Percentiles rank a stretch among this genome's conserved stretches.
Evolutionary conservation across 1,284 basidiomycete species (phyloP).

Genomic region (Inonotus hispidus): DNA sequence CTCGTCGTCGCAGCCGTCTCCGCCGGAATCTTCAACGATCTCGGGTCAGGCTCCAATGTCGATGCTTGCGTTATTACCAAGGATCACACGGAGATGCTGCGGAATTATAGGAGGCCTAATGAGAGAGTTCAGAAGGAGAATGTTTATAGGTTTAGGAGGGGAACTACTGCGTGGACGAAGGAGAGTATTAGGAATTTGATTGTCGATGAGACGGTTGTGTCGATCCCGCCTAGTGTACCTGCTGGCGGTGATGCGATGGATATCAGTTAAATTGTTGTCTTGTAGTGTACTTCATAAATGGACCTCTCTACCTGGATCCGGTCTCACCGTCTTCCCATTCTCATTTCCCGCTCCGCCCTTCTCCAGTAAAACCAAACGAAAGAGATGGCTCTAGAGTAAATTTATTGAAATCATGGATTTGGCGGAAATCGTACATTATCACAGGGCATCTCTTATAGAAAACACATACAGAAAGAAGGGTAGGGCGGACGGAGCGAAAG

Average conservation of each 20-base stretch:
- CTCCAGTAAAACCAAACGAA: background rate
- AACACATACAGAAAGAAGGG: background rate
- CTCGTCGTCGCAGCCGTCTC: conserved; percentile 87
- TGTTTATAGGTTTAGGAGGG: conserved; percentile 78
- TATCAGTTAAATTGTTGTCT: conserved; percentile 40
- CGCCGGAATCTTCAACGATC: conserved; percentile 98
- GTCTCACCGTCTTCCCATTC: background rate
- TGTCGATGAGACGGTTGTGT: conserved; percentile 63
- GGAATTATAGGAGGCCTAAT: conserved; percentile 92
- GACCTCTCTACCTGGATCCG: background rate
- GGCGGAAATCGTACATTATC: background rate
- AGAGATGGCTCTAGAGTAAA: background rate
- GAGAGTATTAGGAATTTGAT: conserved; percentile 72
- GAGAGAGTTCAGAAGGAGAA: conserved; percentile 81
- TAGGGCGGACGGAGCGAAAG: background rate
- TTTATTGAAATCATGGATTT: background rate
- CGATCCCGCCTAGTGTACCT: conserved; percentile 25
- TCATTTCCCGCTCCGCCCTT: background rate
- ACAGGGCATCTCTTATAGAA: background rate
- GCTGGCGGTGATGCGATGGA: conserved; percentile 67
- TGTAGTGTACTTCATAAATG: background rate
- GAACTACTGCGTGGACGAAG: conserved; percentile 85
- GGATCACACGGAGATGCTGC: conserved; percentile 77
- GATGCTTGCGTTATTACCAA: conserved; percentile 95
- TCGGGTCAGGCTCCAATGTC: conserved; percentile 96